These are phyloP conservation scores for Medicago arabica DNA, from an alignment of 306 rosid species.

Conservation along the genomic window DNA sequence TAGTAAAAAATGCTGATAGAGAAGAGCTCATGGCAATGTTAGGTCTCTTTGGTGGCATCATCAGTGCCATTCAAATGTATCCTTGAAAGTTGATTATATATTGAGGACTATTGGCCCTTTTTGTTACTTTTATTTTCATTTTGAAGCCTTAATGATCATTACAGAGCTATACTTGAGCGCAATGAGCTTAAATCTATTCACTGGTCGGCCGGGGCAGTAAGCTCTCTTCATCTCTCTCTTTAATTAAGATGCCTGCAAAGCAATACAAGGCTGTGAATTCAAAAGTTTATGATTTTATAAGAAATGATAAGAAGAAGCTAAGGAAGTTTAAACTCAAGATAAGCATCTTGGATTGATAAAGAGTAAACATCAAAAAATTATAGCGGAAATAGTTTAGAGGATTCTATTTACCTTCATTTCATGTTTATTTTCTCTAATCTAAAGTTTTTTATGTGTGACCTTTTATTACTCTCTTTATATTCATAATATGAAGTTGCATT, in stretches of 20 bases:
- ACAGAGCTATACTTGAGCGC: slow-evolving; percentile 85
- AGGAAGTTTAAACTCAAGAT: not conserved
- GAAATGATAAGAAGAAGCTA: slow-evolving; percentile 10
- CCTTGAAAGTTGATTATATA: slow-evolving; percentile 53
- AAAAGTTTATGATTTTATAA: slow-evolving; percentile 1
- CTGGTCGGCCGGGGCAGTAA: slow-evolving; percentile 93
- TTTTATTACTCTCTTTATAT: slow-evolving; percentile 3
- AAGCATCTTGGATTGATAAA: not conserved
- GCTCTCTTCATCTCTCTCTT: slow-evolving; percentile 46
- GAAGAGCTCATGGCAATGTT: slow-evolving; percentile 91
- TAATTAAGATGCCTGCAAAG: slow-evolving; percentile 28
- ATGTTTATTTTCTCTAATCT: not conserved
- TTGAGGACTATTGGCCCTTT: not conserved
- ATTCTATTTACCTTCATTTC: not conserved
- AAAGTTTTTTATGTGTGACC: not conserved
- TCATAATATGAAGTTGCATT: slow-evolving; percentile 6
- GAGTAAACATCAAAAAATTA: not conserved
- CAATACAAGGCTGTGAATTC: not conserved
- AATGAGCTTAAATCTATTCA: slow-evolving; percentile 77
- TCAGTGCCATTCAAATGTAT: slow-evolving; percentile 96
- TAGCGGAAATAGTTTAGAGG: slow-evolving; percentile 14
- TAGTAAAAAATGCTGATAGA: slow-evolving; percentile 86
- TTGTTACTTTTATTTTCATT: slow-evolving; percentile 27
- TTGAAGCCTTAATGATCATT: slow-evolving; percentile 61
- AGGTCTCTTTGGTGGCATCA: slow-evolving; percentile 75